Evolutionary conservation across 768 basidiomycete species (phyloP).

Genomic region (Boletellus ananas): DNA sequence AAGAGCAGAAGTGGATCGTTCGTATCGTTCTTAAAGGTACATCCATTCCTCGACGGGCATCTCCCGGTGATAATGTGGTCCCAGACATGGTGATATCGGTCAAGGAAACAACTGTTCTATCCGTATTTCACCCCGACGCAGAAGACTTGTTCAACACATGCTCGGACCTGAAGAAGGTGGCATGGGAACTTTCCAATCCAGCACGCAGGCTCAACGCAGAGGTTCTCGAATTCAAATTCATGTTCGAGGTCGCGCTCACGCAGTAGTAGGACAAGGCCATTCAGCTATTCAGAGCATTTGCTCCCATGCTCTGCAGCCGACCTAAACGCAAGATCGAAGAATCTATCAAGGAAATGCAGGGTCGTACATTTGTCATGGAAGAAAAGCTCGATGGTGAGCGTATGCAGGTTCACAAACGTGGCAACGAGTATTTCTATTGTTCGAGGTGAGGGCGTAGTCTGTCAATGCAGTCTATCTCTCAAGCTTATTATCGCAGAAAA

Average conservation of each 20-base stretch:
- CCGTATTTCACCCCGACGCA: constrained; percentile 91
- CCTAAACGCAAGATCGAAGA: constrained; percentile 78
- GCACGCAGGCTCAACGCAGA: constrained; percentile 58
- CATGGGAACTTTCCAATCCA: constrained; percentile 83
- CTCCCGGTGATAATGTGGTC: not conserved
- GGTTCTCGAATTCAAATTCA: constrained; percentile 27
- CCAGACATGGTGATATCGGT: constrained; percentile 89
- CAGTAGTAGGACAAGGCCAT: constrained; percentile 73
- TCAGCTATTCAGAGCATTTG: constrained; percentile 80
- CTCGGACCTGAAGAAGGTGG: constrained; percentile 92
- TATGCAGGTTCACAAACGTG: constrained; percentile 92
- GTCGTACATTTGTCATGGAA: constrained; percentile 81
- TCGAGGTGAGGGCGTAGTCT: constrained; percentile 55
- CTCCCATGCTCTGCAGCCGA: constrained; percentile 94
- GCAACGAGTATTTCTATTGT: constrained; percentile 88
- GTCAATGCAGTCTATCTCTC: not conserved
- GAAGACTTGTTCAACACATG: constrained; percentile 94
- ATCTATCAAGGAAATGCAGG: constrained; percentile 80
- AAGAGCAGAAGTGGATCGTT: constrained; percentile 95
- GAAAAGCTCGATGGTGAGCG: constrained; percentile 98
- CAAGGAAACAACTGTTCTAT: constrained; percentile 90
- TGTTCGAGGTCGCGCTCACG: constrained; percentile 3
- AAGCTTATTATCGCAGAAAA: constrained; percentile 49
- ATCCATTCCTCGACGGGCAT: not conserved
- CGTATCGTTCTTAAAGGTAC: constrained; percentile 92